Evolutionary conservation across 306 rosid genomes (phyloP).

Genomic region (Canavalia ensiformis): DNA sequence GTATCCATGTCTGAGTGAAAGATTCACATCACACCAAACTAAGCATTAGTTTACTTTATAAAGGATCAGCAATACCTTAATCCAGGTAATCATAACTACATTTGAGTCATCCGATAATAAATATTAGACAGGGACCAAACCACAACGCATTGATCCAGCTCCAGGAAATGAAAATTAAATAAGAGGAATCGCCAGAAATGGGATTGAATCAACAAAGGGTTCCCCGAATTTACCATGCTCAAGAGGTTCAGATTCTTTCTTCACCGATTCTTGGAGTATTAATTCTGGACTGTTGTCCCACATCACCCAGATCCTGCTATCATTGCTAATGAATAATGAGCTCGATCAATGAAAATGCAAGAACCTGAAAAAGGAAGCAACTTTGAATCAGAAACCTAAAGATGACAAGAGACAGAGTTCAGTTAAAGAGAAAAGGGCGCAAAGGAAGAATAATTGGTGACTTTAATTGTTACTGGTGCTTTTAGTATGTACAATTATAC

Average conservation of each 20-base stretch:
- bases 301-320: constrained; percentile 44
- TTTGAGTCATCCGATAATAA: background rate
- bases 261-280: constrained; percentile 14
- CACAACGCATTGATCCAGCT: background rate
- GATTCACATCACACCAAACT: background rate
- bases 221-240: constrained; percentile 52
- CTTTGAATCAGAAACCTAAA: constrained; percentile 39
- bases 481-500: too few relatives aligned
- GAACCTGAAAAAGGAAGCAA: constrained; percentile 4
- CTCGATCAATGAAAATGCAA: constrained; percentile 5
- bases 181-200: constrained; percentile 51
- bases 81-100: background rate
- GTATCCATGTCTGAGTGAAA: background rate
- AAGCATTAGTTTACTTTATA: background rate
- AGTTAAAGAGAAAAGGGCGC: constrained; percentile 38
- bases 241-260: constrained; percentile 15
- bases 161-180: background rate
- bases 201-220: constrained; percentile 47
- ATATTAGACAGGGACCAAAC: background rate
- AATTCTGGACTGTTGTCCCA: background rate
- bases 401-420: constrained; percentile 41
- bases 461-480: too few relatives aligned
- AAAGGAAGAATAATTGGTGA: constrained; percentile 6
- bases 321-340: background rate
- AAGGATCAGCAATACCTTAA: background rate